These are phyloP conservation scores for Verbena officinalis DNA, from an alignment of 257 asterid genomes.

Conservation along the genomic window DNA sequence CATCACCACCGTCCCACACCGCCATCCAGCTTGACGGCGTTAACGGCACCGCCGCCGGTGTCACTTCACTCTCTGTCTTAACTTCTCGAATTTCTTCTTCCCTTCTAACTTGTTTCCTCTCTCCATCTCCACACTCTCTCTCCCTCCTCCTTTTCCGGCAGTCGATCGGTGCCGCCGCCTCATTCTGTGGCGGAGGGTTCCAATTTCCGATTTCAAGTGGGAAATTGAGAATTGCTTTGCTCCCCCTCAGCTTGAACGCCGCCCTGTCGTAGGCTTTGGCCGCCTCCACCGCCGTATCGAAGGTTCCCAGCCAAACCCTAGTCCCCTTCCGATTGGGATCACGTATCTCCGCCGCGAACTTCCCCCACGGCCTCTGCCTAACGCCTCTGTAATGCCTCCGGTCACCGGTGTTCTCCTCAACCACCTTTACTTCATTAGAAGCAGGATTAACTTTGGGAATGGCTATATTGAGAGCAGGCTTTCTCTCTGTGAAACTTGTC, in stretches of 20 bases:
- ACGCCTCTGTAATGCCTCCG: conserved; percentile 67
- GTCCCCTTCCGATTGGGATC: conserved; percentile 73
- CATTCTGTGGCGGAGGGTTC: conserved; percentile 20
- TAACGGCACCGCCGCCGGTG: conserved; percentile 51
- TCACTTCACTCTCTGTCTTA: conserved; percentile 28
- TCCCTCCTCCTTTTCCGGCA: conserved; percentile 61
- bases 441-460: conserved; percentile 39
- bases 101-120: conserved; percentile 43
- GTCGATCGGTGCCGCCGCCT: conserved; percentile 12
- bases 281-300: conserved; percentile 70
- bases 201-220: conserved; percentile 72
- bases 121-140: conserved; percentile 30
- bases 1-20: conserved; percentile 79
- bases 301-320: conserved; percentile 78
- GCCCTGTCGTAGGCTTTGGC: conserved; percentile 78
- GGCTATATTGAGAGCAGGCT: conserved; percentile 66
- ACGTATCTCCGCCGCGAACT: conserved; percentile 76
- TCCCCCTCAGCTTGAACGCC: conserved; percentile 69
- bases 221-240: conserved; percentile 69
- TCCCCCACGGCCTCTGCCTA: conserved; percentile 74
- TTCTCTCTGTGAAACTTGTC: conserved; percentile 40
- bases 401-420: conserved; percentile 35
- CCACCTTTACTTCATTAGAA: background rate
- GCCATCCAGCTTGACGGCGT: conserved; percentile 91
- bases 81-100: conserved; percentile 33